A percentile compares a stretch with the other conserved stretches of the same genome.
These are phyloP conservation scores for Sutorius eximius DNA, from an alignment of 1,284 basidiomycete genomes.

Conservation along the genomic window DNA sequence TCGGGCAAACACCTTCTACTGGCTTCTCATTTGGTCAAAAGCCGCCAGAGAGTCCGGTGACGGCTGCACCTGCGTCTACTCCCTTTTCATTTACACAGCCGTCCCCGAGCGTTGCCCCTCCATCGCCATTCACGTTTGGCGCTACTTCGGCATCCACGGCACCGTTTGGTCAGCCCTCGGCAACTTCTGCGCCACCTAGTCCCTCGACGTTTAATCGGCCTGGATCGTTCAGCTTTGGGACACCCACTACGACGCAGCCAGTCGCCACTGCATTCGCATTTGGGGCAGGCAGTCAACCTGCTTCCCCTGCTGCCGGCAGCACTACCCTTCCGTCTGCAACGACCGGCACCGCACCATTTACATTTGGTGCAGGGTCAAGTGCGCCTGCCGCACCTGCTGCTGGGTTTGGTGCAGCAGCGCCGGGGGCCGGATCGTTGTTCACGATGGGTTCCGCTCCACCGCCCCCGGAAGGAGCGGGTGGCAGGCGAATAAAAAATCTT, in stretches of 20 bases:
- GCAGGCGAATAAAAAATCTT: slow-evolving; percentile 53
- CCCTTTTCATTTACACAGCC: slow-evolving; percentile 48
- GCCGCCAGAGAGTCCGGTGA: slow-evolving; percentile 36
- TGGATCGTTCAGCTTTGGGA: slow-evolving; percentile 39
- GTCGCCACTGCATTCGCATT: slow-evolving; percentile 31
- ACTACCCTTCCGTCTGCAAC: slow-evolving; percentile 39
- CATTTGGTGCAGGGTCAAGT: slow-evolving; percentile 29
- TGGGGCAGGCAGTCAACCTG: slow-evolving; percentile 46
- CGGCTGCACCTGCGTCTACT: slow-evolving; percentile 36
- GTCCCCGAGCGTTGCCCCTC: slow-evolving; percentile 36
- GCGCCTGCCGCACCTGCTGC: slow-evolving; percentile 39
- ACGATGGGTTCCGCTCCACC: slow-evolving; percentile 56
- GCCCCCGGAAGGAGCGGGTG: slow-evolving; percentile 34
- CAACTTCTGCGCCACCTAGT: slow-evolving; percentile 52
- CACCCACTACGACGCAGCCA: slow-evolving; percentile 33
- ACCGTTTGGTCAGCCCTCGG: slow-evolving; percentile 45
- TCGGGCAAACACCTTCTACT: slow-evolving; percentile 30
- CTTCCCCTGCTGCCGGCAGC: slow-evolving; percentile 51
- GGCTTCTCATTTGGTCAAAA: slow-evolving; percentile 39
- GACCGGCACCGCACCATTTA: slow-evolving; percentile 42
- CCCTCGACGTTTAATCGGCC: slow-evolving; percentile 47
- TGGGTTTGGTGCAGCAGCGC: slow-evolving; percentile 41
- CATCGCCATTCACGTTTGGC: slow-evolving; percentile 51
- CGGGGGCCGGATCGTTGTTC: slow-evolving; percentile 45
- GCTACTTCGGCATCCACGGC: slow-evolving; percentile 35